Base-by-base conservation (phyloP, 129 eudicot genomes). In the Saposhnikovia divaricata region DNA sequence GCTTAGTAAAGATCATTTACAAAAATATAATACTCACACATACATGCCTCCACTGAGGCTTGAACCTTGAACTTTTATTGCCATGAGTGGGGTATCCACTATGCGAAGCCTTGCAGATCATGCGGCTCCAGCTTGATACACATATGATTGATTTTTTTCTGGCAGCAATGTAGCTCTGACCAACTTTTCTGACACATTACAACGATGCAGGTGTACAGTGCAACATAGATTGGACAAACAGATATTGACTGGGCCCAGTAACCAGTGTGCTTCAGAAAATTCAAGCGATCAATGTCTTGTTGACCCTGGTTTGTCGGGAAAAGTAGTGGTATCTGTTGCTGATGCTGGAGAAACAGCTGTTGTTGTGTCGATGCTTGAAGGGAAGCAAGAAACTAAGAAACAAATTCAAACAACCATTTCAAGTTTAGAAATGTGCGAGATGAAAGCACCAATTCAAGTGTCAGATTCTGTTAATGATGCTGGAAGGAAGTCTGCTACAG, bases 271-370 rank as follows among this genome's bases (percentile, higher is more conserved):
- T 83, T 45, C 74, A 63, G 88, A 83, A 80, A 84, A 75, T 80
- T 80, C 77, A 28, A 78, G 68, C 39, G 39, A 77, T 78, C 85
- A 80, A 18, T 76, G 73, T 75, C 77, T 71, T 55, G 89, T 47
- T 37, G 89, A 90, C 70, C 83, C 81, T 81, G 81, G 88, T 74
- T 87, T 89, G 57, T 81, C 97, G 38, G 87, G 91, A 79, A 92
- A 91, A 72, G 85, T 92, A 84, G 87, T 85, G 46, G 87, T 92
- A 45, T 89, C 96, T 81, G 87, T 92, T 78, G 97, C 97, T 78
- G 97, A 89, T 86, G 90, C 86, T 81, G 98, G 98, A 75, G 98
- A 92, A 88, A 95, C 97, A 77, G 97, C 96, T 82, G 87, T 95
- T 15, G 94, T 95, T 75, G 89, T 95, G 84, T 95, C 98, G 37